Base-by-base conservation (phyloP, 2,329 filamentous ascomycete genomes). In the Laburnicola sp. region DNA sequence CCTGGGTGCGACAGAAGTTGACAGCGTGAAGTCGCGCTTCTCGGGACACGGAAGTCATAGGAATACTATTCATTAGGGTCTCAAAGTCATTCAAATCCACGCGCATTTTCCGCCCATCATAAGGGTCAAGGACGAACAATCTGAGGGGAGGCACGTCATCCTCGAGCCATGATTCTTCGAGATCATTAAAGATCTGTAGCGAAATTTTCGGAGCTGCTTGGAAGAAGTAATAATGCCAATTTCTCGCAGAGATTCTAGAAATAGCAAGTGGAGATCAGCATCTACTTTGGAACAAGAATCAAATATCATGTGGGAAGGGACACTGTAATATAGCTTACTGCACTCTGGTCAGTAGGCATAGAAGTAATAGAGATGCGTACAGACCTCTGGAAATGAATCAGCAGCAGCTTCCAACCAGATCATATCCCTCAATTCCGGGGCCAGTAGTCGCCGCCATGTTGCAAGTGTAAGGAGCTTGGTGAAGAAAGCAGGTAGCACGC, bases 381-480 rank as follows among this genome's bases (percentile, higher is more conserved):
- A 6, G 11, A 41, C 38, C 38, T 41, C 11, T 26, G 3, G 10
- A n/a, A 41, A 41, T 26, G 22, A 22, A 41, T 7, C 7, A n/a
- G 25, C 38, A 25, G 38, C 38, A 41, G 38, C 38, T 25, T 23
- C 38, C 25, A 23, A 26, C 38, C 38, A 41, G 16, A 41, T 41
- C 38, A 41, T 41, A 27, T 41, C 38, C 25, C 38, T 23, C 38
- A 41, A n/a, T n/a, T 41, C 38, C 35, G 6, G 6, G 35, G n/a
- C 22, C 6, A 37, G 35, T 23, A 37, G 35, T 37, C 35, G 35
- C 35, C n/a, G 35, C 6, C 35, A 37, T 37, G 22, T 6, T 37
- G 35, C n/a, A 37, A 37, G 35, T 16, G 35, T 30, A 10, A 30
- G 16, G 16, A 16, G 16, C 16, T 16, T 16, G 16, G 16, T 16